Conservation (phyloP, 164 flowering plant species). For the Annona cherimola region DNA sequence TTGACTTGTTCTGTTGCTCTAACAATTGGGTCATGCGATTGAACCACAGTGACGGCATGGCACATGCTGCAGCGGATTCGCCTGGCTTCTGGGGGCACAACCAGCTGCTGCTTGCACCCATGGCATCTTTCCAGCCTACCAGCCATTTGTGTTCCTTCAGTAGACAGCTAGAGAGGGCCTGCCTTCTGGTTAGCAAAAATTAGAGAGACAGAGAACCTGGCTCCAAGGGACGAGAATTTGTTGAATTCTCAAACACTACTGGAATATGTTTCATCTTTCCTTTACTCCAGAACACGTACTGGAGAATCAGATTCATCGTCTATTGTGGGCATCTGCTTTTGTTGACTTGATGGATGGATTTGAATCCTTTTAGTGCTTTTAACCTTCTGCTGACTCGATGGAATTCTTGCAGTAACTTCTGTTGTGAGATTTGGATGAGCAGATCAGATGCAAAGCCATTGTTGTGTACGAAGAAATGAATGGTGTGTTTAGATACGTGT, state of each 20-base stretch:
- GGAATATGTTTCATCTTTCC: background rate
- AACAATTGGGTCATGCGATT: background rate
- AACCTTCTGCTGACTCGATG: background rate
- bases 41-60: constrained; percentile 8
- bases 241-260: background rate
- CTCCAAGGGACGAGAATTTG: background rate
- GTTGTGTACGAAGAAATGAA: no score
- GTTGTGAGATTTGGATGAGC: no score
- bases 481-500: no score
- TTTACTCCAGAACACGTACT: background rate
- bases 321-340: background rate
- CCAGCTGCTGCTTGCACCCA: constrained; percentile 13
- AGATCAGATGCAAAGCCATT: no score
- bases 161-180: background rate
- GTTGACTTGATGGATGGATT: background rate
- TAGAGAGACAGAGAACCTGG: background rate
- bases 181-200: background rate
- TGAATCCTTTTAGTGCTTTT: background rate
- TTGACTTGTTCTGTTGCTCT: constrained; percentile 9
- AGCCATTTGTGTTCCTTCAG: constrained; percentile 10
- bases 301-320: constrained; percentile 6
- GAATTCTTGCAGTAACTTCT: no score
- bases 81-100: constrained; percentile 19
- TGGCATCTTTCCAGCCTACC: constrained; percentile 19
- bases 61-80: constrained; percentile 17